Percentiles rank a stretch among this genome's conserved stretches.
These are phyloP conservation scores for Populus euphratica DNA, from an alignment of 345 rosid species.

Conservation along the genomic window DNA sequence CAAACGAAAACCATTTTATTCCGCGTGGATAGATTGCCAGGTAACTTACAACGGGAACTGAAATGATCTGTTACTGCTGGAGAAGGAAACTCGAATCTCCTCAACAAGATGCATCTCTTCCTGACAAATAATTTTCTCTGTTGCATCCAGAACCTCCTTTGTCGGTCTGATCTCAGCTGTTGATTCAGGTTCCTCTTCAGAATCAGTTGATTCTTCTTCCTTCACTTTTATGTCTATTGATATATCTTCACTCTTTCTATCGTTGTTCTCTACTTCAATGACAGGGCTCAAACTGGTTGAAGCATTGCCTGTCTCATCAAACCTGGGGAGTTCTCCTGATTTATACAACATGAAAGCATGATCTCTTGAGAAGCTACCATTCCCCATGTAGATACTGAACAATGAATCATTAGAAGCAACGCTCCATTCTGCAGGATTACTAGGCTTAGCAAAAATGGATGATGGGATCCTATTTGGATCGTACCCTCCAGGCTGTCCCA, in stretches of 20 bases:
- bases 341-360: constrained; percentile 41
- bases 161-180: not conserved
- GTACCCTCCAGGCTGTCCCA: constrained; percentile 31
- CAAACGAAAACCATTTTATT: not conserved
- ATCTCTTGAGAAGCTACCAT: constrained; percentile 52
- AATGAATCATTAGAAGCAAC: constrained; percentile 80
- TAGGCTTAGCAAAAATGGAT: constrained; percentile 50
- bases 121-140: constrained; percentile 4
- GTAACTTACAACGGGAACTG: constrained; percentile 66
- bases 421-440: constrained; percentile 67
- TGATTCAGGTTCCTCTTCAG: not conserved
- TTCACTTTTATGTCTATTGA: not conserved
- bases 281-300: constrained; percentile 25
- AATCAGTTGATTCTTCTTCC: not conserved
- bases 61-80: constrained; percentile 57
- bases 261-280: constrained; percentile 25
- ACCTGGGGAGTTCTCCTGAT: constrained; percentile 53
- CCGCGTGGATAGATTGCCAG: not conserved
- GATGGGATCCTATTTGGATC: constrained; percentile 73
- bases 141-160: not conserved
- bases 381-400: constrained; percentile 73
- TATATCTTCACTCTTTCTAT: not conserved
- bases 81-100: constrained; percentile 17
- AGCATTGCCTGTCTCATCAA: constrained; percentile 39
- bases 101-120: constrained; percentile 17